Percentiles rank a stretch among this genome's conserved stretches.
Conservation (phyloP, 139 green algal genomes). For the Astrephomene gubernaculifera region DNA sequence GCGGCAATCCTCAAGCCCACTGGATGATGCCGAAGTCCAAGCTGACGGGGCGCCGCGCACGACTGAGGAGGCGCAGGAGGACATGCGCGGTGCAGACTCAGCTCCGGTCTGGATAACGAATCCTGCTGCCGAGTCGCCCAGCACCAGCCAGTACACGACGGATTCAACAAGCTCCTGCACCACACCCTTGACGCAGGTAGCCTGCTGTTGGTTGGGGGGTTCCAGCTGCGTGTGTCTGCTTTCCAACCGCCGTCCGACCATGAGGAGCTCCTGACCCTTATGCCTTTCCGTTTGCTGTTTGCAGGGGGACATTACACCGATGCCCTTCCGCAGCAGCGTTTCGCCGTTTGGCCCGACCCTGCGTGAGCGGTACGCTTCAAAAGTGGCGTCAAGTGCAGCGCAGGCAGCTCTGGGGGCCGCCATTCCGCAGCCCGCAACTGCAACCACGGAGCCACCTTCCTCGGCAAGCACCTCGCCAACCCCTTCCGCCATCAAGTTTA, state of each 20-base stretch:
- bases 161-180: conserved; percentile 5
- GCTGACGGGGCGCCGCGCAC: not conserved
- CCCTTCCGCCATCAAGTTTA: not conserved
- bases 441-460: not conserved
- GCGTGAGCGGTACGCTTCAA: conserved; percentile 4
- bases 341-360: not conserved
- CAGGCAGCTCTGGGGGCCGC: not conserved
- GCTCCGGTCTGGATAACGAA: not conserved
- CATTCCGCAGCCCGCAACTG: not conserved
- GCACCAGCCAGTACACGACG: not conserved
- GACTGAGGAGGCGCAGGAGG: not conserved
- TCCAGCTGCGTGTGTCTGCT: not conserved
- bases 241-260: not conserved
- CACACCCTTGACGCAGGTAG: not conserved
- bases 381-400: not conserved
- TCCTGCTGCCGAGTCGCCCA: not conserved
- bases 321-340: not conserved
- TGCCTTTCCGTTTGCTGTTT: not conserved
- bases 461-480: not conserved
- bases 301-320: not conserved
- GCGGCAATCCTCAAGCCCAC: not conserved
- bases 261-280: not conserved
- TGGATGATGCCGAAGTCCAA: not conserved
- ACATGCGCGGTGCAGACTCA: not conserved
- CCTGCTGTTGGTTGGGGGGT: not conserved